A percentile compares a stretch with the other conserved stretches of the same genome.
Conservation (phyloP, 2,329 filamentous ascomycete species). For the Cladophialophora chaetospira region DNA sequence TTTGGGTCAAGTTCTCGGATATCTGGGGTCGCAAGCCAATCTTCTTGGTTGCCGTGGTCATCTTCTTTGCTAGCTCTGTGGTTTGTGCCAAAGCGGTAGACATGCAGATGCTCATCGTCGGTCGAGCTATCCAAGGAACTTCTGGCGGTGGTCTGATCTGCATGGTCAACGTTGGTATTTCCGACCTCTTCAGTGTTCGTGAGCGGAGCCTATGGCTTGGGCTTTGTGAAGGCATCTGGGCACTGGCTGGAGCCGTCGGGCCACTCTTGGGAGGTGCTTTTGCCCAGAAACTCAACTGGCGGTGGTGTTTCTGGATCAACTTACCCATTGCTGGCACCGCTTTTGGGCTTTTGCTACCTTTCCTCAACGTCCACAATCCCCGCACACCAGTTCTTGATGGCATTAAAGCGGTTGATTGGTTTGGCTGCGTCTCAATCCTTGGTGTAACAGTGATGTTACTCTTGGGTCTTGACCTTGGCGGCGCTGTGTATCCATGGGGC, state of each 20-base stretch:
- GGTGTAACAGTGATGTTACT: constrained; percentile 83
- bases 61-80: constrained; percentile 55
- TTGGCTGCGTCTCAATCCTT: constrained; percentile 65
- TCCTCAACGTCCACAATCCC: constrained; percentile 59
- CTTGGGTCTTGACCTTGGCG: constrained; percentile 82
- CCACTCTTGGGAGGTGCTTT: constrained; percentile 58
- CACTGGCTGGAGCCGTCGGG: constrained; percentile 55
- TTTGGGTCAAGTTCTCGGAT: constrained; percentile 67
- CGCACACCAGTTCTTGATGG: constrained; percentile 49
- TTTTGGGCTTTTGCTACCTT: constrained; percentile 53
- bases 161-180: constrained; percentile 57
- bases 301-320: constrained; percentile 61
- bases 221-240: constrained; percentile 57
- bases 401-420: constrained; percentile 53
- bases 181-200: constrained; percentile 57
- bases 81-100: constrained; percentile 51
- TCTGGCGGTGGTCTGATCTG: constrained; percentile 57
- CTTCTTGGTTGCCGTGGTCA: constrained; percentile 49
- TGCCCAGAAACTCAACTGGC: constrained; percentile 47
- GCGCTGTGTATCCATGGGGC: constrained; percentile 71
- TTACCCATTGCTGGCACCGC: constrained; percentile 53
- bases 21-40: constrained; percentile 62
- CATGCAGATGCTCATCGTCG: constrained; percentile 57
- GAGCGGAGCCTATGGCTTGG: constrained; percentile 54
- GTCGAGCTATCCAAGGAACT: constrained; percentile 56